Conservation (phyloP, 148 eudicot species). For the Rhododendron williamsianum region DNA sequence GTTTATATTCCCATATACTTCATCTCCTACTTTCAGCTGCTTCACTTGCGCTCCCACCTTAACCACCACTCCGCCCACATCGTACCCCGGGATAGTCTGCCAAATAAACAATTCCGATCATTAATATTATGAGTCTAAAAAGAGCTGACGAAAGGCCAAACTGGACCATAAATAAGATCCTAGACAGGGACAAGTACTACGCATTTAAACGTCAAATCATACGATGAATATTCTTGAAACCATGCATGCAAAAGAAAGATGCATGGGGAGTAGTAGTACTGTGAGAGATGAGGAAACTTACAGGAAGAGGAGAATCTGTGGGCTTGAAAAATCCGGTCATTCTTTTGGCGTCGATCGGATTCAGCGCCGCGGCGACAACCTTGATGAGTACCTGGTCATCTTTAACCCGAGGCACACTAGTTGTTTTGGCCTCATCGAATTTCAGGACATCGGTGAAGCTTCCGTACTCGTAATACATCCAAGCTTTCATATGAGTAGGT, state of each 20-base stretch:
- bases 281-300: constrained; percentile 3
- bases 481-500: constrained; percentile 75
- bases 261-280: too few relatives aligned
- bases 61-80: constrained; percentile 83
- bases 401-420: constrained; percentile 50
- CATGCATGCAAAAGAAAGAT: too few relatives aligned
- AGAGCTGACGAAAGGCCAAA: too few relatives aligned
- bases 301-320: constrained; percentile 87
- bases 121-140: too few relatives aligned
- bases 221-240: too few relatives aligned
- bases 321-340: constrained; percentile 75
- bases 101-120: not conserved
- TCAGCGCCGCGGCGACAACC: constrained; percentile 77
- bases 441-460: constrained; percentile 65
- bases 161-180: too few relatives aligned
- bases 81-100: constrained; percentile 84
- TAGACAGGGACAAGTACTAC: too few relatives aligned
- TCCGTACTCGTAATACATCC: constrained; percentile 80
- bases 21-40: constrained; percentile 71
- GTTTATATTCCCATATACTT: constrained; percentile 73
- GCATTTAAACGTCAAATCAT: too few relatives aligned
- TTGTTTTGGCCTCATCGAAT: constrained; percentile 31
- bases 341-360: constrained; percentile 82
- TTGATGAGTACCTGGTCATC: constrained; percentile 79
- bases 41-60: constrained; percentile 74